A percentile compares a stretch with the other conserved stretches of the same genome.
phyloP scores from a whole-genome alignment of 2,329 filamentous ascomycete genomes.

The Westerdykella aurantiaca region DNA sequence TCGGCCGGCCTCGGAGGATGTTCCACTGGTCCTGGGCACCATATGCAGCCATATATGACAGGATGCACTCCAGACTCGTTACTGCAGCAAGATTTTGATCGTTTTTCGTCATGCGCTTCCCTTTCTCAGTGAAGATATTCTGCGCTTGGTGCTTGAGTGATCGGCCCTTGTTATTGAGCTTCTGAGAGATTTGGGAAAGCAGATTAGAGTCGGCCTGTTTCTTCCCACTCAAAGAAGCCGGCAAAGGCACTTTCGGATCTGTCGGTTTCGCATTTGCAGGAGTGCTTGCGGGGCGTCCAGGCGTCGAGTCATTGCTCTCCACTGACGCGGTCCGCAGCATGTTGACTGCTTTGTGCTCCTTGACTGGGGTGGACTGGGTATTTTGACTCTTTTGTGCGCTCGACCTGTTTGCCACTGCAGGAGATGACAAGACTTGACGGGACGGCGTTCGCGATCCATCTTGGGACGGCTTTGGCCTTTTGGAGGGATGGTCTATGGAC shows the following conservation, averaged over 20 bases:
- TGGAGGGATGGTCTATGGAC: constrained; percentile 19
- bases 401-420: constrained; percentile 24
- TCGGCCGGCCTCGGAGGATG: constrained; percentile 24
- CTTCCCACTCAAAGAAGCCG: constrained; percentile 26
- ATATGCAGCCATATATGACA: constrained; percentile 40
- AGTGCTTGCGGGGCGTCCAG: constrained; percentile 29
- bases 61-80: constrained; percentile 42
- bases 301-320: constrained; percentile 32
- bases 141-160: constrained; percentile 44
- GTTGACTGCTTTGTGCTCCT: constrained; percentile 27
- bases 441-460: constrained; percentile 31
- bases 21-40: constrained; percentile 27
- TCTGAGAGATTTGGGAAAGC: constrained; percentile 36
- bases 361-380: constrained; percentile 32
- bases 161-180: constrained; percentile 39
- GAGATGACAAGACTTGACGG: constrained; percentile 22
- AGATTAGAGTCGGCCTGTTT: constrained; percentile 31
- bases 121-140: constrained; percentile 27
- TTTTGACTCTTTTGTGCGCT: constrained; percentile 26
- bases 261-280: constrained; percentile 18
- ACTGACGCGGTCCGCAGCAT: constrained; percentile 34
- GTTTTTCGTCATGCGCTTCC: constrained; percentile 21
- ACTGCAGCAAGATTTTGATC: constrained; percentile 38
- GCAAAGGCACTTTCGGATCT: constrained; percentile 25
- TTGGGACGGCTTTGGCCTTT: constrained; percentile 25